Evolutionary conservation across 2,329 filamentous ascomycete species (phyloP).

Genomic region (Verticillium albo-atrum): DNA sequence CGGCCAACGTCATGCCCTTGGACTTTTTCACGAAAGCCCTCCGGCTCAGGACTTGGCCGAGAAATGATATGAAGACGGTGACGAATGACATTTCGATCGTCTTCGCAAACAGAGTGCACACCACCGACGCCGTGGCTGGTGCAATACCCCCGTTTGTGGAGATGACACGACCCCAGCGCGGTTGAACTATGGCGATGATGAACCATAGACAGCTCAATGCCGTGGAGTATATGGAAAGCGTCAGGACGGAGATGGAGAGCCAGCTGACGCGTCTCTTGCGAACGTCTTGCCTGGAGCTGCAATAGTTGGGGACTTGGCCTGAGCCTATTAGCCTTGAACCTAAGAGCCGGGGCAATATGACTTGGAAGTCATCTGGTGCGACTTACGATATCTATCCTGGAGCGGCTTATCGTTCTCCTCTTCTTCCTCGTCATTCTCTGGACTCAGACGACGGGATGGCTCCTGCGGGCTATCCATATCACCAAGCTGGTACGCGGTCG

Average conservation of each 20-base stretch:
- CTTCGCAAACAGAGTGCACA: conserved; percentile 70
- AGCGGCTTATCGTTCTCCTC: conserved; percentile 21
- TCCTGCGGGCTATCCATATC: background rate
- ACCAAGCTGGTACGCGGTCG: background rate
- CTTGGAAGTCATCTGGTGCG: too few species aligned
- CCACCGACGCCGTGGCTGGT: conserved; percentile 60
- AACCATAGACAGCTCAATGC: conserved; percentile 63
- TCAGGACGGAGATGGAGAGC: conserved; percentile 42
- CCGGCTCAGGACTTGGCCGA: conserved; percentile 71
- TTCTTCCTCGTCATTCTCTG: background rate
- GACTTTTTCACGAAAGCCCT: conserved; percentile 58
- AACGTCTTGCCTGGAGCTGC: conserved; percentile 25
- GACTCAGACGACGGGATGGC: background rate
- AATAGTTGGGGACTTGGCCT: conserved; percentile 25
- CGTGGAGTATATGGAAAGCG: conserved; percentile 58
- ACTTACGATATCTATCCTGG: conserved; percentile 23
- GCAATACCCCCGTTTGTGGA: conserved; percentile 47
- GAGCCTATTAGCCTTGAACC: background rate
- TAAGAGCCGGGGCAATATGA: background rate
- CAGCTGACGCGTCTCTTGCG: conserved; percentile 32
- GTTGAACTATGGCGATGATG: conserved; percentile 55
- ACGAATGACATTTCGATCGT: conserved; percentile 75
- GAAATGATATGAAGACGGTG: conserved; percentile 68
- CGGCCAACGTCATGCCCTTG: conserved; percentile 66
- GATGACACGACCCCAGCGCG: conserved; percentile 57